Evolutionary conservation across 164 flowering plant species (phyloP).

Genomic region (Stephania japonica): DNA sequence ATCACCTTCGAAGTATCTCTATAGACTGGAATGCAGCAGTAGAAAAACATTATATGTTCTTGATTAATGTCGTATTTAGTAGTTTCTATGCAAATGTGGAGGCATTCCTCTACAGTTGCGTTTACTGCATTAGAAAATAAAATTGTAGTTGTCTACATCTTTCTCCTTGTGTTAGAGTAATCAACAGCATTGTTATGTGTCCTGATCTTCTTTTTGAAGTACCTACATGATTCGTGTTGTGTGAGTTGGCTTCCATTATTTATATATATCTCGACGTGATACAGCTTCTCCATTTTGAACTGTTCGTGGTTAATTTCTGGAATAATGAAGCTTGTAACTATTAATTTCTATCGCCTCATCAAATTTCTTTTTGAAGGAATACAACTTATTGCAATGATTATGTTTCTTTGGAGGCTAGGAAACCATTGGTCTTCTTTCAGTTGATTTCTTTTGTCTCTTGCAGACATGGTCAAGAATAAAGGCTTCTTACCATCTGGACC

Average conservation of each 20-base stretch:
- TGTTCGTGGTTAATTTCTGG: background rate
- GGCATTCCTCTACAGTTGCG: no score
- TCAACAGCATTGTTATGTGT: background rate
- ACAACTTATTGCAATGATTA: background rate
- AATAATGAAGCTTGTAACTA: background rate
- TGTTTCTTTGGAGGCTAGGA: background rate
- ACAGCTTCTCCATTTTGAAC: background rate
- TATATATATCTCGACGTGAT: background rate
- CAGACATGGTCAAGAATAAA: constrained; percentile 99
- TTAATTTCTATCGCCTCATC: background rate
- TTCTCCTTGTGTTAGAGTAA: background rate
- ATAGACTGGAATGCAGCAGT: no score
- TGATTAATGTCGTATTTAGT: no score
- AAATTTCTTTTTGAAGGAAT: background rate
- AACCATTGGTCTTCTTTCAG: background rate
- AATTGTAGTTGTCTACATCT: background rate
- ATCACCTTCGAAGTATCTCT: no score
- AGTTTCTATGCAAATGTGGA: no score
- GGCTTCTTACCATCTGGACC: constrained; percentile 99
- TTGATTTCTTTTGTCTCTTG: constrained; percentile 8
- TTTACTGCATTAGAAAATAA: no score
- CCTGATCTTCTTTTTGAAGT: background rate
- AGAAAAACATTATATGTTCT: no score
- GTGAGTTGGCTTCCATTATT: background rate
- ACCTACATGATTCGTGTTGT: background rate